Percentiles rank a stretch among this genome's conserved stretches.
These are phyloP conservation scores for Myxozyma sirexii DNA, from an alignment of 805 yeast genomes.

Conservation along the genomic window DNA sequence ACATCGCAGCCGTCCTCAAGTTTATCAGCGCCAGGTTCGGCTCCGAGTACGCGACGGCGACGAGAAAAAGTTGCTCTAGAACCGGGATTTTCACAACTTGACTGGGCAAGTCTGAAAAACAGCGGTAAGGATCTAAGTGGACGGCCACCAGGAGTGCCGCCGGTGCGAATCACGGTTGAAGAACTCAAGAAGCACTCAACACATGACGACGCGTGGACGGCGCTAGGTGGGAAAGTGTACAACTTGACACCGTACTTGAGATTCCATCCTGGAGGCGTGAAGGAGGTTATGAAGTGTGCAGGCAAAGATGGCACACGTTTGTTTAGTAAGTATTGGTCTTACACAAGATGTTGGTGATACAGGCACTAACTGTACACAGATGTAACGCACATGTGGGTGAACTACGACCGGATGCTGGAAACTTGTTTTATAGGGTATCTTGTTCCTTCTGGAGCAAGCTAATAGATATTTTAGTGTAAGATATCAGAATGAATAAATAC, in stretches of 20 bases:
- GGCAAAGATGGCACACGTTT: constrained; percentile 80
- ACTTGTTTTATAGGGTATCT: constrained; percentile 72
- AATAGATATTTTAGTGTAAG: too few species aligned
- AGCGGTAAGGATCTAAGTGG: constrained; percentile 53
- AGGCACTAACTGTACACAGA: constrained; percentile 5
- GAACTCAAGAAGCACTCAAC: constrained; percentile 63
- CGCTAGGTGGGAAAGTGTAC: constrained; percentile 76
- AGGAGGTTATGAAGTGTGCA: constrained; percentile 73
- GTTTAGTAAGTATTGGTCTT: constrained; percentile 60
- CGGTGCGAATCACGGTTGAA: constrained; percentile 48
- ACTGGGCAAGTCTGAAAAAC: constrained; percentile 71
- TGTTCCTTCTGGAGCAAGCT: constrained; percentile 4
- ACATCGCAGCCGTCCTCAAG: neutral
- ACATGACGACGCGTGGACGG: constrained; percentile 82
- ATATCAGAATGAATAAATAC: too few species aligned
- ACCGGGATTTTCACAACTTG: constrained; percentile 85
- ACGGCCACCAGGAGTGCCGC: constrained; percentile 18
- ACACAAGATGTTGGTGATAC: neutral
- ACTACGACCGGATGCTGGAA: constrained; percentile 76
- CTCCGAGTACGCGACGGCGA: constrained; percentile 10
- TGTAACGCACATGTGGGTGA: constrained; percentile 69
- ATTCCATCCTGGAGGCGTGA: constrained; percentile 93
- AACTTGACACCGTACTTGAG: constrained; percentile 80
- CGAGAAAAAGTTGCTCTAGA: constrained; percentile 62
- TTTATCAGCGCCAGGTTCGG: neutral